Evolutionary conservation across 805 yeast genomes (phyloP), one percentile per base, ranked within the genome.

Genomic region (Candida nemodendra): DNA sequence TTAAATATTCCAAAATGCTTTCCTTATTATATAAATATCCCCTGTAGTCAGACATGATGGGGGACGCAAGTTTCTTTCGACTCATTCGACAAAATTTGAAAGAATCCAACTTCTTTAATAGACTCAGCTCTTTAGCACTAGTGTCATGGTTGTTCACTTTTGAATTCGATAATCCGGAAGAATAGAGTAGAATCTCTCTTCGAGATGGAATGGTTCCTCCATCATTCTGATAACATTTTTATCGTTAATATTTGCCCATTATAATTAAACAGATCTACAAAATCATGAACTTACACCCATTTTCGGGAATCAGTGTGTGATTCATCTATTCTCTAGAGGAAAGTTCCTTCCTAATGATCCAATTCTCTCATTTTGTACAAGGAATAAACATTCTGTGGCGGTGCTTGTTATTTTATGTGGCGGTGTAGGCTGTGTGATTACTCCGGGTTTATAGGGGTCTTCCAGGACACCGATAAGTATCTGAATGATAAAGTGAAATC

Each of bases 201-300:
- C 85, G 65, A 35, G 72, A 73, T 12, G 81, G 79, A 14, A 82
- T 73, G 1, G 85, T 71, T 2, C 90, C 88, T n/a, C 91, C 91
- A 54, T 84, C 91, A 43, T 76, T 78, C 73, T 68, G 18, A 8
- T n/a, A n/a, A n/a, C n/a, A 18, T 15, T 31, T 12, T 12, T n/a
- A 5, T 13, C 9, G 42, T 40, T 36, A 37, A 45, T 39, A 34
- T 19, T 21, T 24, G 21, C 18, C 19, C 17, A 16, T 15, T 12
- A n/a, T n/a, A n/a, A n/a, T n/a, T n/a, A n/a, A n/a, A n/a, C n/a
- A n/a, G n/a, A n/a, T n/a, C n/a, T n/a, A n/a, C n/a, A n/a, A 8
- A 25, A 25, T 23, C 9, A 19, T 15, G 11, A 22, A 41, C 51
- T 31, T 47, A 47, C 51, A 34, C 51, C 51, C 51, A 47, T 47